These are phyloP conservation scores for Candida tetrigidarum DNA, from an alignment of 1,139 yeast genomes.

Conservation along the genomic window DNA sequence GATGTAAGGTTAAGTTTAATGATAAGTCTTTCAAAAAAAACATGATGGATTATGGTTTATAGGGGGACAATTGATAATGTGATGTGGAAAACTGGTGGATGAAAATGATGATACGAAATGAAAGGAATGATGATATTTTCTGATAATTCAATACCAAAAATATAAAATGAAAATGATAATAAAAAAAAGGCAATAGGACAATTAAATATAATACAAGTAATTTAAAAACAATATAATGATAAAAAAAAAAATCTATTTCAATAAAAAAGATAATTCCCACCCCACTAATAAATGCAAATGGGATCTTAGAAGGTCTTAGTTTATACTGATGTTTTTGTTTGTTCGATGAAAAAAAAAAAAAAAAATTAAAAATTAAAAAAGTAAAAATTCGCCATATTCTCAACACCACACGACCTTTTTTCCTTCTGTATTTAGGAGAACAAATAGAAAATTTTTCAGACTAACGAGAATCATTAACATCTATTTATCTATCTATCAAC, in stretches of 20 bases:
- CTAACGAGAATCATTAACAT: slow-evolving; percentile 3
- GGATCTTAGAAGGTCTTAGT: too few relatives aligned
- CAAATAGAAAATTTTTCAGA: slow-evolving; percentile 6
- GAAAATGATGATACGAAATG: slow-evolving; percentile 1
- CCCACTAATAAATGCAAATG: too few relatives aligned
- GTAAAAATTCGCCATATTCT: neutral
- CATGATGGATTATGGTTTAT: slow-evolving; percentile 25
- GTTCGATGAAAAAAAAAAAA: neutral
- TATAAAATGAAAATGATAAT: neutral
- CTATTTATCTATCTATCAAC: neutral
- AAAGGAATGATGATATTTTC: neutral
- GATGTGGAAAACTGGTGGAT: neutral
- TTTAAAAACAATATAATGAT: too few relatives aligned
- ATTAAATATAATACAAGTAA: neutral
- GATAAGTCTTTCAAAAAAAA: slow-evolving; percentile 80
- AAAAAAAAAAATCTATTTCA: too few relatives aligned
- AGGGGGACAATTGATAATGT: neutral
- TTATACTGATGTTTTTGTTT: neutral
- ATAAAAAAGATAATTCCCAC: too few relatives aligned
- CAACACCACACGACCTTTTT: neutral
- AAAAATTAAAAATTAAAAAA: too few relatives aligned
- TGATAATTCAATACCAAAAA: slow-evolving; percentile 5
- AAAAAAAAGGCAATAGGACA: neutral
- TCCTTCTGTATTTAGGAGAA: neutral
- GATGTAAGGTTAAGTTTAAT: slow-evolving; percentile 90